A percentile compares a stretch with the other conserved stretches of the same genome.
Conservation (phyloP, 305 asterid species). For the Ajuga reptans region DNA sequence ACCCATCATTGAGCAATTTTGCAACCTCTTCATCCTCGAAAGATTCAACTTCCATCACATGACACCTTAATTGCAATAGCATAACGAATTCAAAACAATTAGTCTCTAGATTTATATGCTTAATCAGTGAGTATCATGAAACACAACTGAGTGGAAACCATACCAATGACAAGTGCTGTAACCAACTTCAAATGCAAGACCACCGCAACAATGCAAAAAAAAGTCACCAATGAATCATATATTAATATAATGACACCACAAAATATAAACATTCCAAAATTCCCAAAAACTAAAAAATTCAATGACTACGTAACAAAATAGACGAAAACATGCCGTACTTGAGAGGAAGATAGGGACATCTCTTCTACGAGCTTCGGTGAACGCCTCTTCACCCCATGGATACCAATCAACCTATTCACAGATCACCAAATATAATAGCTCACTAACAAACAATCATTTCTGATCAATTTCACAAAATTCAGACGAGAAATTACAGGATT, state of each 20-base stretch:
- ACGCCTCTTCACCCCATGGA: conserved; percentile 97
- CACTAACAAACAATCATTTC: background rate
- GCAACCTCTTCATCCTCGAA: conserved; percentile 80
- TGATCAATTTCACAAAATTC: background rate
- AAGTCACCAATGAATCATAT: background rate
- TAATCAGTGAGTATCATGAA: conserved; percentile 4
- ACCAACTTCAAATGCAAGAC: conserved; percentile 58
- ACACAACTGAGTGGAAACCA: conserved; percentile 16
- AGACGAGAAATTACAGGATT: conserved; percentile 51
- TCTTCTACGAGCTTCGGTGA: conserved; percentile 75
- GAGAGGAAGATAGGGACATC: conserved; percentile 83
- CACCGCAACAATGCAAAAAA: conserved; percentile 11
- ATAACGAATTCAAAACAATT: background rate
- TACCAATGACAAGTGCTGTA: conserved; percentile 99
- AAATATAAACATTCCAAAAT: background rate
- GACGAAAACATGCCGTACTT: conserved; percentile 34
- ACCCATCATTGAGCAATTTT: conserved; percentile 76
- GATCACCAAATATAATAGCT: background rate
- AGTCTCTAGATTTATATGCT: background rate
- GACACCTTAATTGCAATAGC: conserved; percentile 54
- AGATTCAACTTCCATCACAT: conserved; percentile 96
- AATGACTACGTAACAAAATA: background rate
- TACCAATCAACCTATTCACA: conserved; percentile 76
- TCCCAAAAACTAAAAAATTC: background rate
- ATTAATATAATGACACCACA: background rate